Conservation (phyloP, 2,329 filamentous ascomycete genomes). For the Clarireedia hainanense region DNA sequence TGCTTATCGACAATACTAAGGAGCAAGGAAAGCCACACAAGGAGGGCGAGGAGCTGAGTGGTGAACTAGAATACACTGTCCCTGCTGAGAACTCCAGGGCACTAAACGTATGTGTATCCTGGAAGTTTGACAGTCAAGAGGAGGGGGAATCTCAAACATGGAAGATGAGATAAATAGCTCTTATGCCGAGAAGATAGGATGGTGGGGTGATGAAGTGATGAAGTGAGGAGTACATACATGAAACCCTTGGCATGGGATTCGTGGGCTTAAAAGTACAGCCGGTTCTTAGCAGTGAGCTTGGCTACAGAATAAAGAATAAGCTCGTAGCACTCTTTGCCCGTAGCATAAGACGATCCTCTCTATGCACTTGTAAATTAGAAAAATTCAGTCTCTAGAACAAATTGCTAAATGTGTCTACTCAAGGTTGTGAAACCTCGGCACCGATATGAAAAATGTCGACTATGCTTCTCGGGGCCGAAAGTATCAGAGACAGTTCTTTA, state of each 20-base stretch:
- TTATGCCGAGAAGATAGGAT: background rate
- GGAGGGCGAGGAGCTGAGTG: conserved; percentile 51
- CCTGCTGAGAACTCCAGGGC: conserved; percentile 62
- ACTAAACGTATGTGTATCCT: conserved; percentile 55
- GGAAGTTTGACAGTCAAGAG: conserved; percentile 35
- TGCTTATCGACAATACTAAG: conserved; percentile 53
- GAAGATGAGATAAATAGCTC: conserved; percentile 26
- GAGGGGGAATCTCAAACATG: conserved; percentile 23
- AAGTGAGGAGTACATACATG: background rate
- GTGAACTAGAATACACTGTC: conserved; percentile 63
- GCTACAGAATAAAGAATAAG: no score
- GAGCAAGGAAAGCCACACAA: conserved; percentile 40
- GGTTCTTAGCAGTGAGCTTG: no score
- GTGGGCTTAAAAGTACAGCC: no score
- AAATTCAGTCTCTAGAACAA: no score
- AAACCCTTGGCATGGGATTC: background rate
- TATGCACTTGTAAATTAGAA: no score
- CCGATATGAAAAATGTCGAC: no score
- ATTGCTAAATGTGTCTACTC: no score
- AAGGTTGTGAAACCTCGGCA: no score
- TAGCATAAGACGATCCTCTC: no score
- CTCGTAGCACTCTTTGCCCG: no score
- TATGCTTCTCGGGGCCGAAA: no score
- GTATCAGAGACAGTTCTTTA: no score
- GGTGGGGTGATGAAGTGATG: background rate